A percentile compares a stretch with the other conserved stretches of the same genome.
These are phyloP conservation scores for Ophiostoma novo-ulmi DNA, from an alignment of 2,329 filamentous ascomycete species.

Conservation along the genomic window DNA sequence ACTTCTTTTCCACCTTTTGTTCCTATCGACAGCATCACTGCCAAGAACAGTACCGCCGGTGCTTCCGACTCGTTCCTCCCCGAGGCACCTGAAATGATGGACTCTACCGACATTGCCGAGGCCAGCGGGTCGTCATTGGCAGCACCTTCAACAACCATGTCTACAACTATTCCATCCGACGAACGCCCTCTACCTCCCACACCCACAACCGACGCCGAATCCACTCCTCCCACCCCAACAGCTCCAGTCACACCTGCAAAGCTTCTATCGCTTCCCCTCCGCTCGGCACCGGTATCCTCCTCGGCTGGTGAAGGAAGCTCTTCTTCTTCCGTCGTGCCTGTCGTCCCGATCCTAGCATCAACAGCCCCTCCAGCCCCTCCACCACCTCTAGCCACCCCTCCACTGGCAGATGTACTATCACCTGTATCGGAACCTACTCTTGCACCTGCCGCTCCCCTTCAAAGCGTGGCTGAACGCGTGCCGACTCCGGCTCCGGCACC, in stretches of 20 bases:
- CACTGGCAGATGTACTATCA: not conserved
- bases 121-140: not conserved
- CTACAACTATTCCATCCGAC: not conserved
- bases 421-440: not conserved
- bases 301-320: conserved; percentile 3
- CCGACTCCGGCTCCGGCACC: not conserved
- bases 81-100: not conserved
- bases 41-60: not conserved
- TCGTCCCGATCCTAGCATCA: not conserved
- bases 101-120: not conserved
- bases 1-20: not conserved
- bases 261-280: not conserved
- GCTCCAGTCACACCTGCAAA: not conserved
- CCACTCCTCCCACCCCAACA: not conserved
- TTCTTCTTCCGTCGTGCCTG: not conserved
- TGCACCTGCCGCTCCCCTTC: not conserved
- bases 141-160: not conserved
- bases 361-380: not conserved
- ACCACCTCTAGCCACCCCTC: not conserved
- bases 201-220: not conserved
- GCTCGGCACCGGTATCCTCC: not conserved
- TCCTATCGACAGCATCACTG: not conserved
- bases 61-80: not conserved
- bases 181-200: conserved; percentile 2
- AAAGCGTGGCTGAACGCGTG: not conserved